Base-by-base conservation (phyloP, 179 eudicot genomes). In the Gypsophila paniculata region DNA sequence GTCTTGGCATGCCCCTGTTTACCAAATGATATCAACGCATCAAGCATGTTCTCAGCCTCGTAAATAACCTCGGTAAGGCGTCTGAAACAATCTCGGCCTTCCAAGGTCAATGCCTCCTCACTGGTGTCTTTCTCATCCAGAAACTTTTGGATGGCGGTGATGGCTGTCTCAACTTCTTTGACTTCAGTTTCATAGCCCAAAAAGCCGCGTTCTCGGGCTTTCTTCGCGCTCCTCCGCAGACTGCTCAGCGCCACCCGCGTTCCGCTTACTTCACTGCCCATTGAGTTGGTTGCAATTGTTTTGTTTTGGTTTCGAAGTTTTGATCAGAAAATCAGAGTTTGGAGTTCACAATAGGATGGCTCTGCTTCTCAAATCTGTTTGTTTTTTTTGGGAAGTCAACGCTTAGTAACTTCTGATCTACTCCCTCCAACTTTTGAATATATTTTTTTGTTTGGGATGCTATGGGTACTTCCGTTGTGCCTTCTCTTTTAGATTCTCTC, bases 1-100 rank as follows among this genome's bases (percentile, higher is more conserved):
- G 42, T 8, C n/a, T 42, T 34, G 6, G 4, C 22, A 4, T 57
- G 9, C 55, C 25, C 46, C 46, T 42, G 48, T 52, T 36, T 36
- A 10, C 18, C 26, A 42, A 44, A 13, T 2, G 54, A 52, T 4
- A 5, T 8, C 5, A 42, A 44, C 39, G 71, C 71, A 39, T 79
- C 82, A 21, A 79, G 9, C 52, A 79, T 14, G 44, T 65, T 34
- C 18, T 65, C 69, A 19, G 69, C 69, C 19, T 65, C 69, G 19
- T 44, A 65, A 44, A 63, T 61, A n/a, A 44, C 73, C 6, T 71
- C 69, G 52, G 65, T 58, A 52, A 75, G 75, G 65, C 32, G 74
- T 21, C 25, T 18, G 5, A 79, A 19, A 65, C 69, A 79, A 6
- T 22, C 49, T 6, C 42, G 68, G 0, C n/a, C 79, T 23, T 57